These are phyloP conservation scores for Emergomyces orientalis DNA, from an alignment of 2,329 filamentous ascomycete genomes.

Conservation along the genomic window DNA sequence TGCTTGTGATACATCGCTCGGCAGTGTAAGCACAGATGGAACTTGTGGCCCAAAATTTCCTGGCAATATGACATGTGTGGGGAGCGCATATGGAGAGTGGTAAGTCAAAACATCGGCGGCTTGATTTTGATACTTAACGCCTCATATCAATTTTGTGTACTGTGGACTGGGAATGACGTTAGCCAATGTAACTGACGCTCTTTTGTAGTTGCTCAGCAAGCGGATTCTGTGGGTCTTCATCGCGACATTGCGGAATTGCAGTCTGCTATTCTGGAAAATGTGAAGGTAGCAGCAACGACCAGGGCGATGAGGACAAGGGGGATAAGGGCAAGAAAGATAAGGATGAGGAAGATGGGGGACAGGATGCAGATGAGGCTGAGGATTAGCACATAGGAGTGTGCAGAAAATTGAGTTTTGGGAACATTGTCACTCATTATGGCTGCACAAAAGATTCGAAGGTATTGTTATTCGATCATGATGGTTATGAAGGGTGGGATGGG, in stretches of 20 bases:
- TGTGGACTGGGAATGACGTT: not conserved
- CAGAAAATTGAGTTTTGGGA: not conserved
- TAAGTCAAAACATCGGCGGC: constrained; percentile 4
- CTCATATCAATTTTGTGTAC: not conserved
- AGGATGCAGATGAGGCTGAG: constrained; percentile 2
- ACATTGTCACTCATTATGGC: not conserved
- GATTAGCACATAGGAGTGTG: not conserved
- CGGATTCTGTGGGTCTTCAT: constrained; percentile 18
- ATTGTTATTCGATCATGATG: not conserved
- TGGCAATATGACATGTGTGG: constrained; percentile 8
- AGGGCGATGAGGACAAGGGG: not conserved
- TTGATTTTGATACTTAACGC: not conserved
- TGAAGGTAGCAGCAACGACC: not conserved
- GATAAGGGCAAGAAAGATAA: not conserved
- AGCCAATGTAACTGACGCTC: not conserved
- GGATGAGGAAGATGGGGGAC: not conserved
- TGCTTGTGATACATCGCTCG: not conserved
- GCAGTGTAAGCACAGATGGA: constrained; percentile 4
- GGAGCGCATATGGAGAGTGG: constrained; percentile 12
- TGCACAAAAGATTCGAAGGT: not conserved
- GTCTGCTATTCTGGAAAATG: constrained; percentile 21
- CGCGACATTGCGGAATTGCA: constrained; percentile 18
- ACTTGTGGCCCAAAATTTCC: constrained; percentile 4
- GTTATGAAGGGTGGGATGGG: not conserved
- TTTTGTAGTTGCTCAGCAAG: constrained; percentile 13